phyloP scores from a whole-genome alignment of 2,329 filamentous ascomycete species.

The Metarhizium guizhouense region DNA sequence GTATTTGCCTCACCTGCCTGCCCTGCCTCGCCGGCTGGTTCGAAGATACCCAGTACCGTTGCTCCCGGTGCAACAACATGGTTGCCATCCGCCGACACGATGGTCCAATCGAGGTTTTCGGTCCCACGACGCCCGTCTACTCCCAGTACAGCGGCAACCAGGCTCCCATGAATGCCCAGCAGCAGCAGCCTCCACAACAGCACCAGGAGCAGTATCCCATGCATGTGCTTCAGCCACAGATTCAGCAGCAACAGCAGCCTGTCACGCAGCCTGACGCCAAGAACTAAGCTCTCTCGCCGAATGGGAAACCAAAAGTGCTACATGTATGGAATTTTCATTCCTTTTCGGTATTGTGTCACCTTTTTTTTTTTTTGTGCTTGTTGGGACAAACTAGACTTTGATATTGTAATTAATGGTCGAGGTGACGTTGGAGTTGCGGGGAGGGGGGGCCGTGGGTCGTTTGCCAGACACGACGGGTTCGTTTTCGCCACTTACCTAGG shows the following conservation, averaged over 20 bases:
- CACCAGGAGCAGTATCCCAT: constrained; percentile 2
- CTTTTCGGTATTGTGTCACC: neutral
- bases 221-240: constrained; percentile 1
- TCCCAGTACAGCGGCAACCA: constrained; percentile 11
- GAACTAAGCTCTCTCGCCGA: neutral
- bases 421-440: no score
- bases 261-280: neutral
- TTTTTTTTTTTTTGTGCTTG: neutral
- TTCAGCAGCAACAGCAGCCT: constrained; percentile 2
- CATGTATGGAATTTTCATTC: neutral
- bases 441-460: no score
- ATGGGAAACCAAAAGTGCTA: neutral
- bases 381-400: neutral
- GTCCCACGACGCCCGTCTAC: constrained; percentile 8
- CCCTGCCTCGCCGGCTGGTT: constrained; percentile 24
- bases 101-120: constrained; percentile 13
- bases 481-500: neutral
- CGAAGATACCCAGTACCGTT: constrained; percentile 20
- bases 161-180: constrained; percentile 4
- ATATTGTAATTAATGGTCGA: no score
- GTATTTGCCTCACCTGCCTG: constrained; percentile 22
- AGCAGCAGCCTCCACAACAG: constrained; percentile 1
- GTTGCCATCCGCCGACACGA: constrained; percentile 16
- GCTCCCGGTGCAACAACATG: constrained; percentile 19
- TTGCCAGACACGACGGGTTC: neutral